Evolutionary conservation across 345 rosid genomes (phyloP).

Genomic region (Kernera saxatilis): DNA sequence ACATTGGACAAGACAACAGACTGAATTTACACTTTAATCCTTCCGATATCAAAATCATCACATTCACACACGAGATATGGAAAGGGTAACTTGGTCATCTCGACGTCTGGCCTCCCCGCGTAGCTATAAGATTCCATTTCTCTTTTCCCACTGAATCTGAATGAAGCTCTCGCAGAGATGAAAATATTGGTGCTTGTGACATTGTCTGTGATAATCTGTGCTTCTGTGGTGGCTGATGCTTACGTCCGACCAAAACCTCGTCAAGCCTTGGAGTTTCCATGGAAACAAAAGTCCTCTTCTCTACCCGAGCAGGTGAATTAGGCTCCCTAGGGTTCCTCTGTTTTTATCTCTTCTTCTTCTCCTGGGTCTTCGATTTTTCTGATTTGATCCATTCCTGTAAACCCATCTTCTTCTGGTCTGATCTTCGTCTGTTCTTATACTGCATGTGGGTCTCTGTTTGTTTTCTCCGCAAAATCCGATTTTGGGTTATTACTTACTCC

Average conservation of each 20-base stretch:
- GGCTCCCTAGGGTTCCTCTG: neutral
- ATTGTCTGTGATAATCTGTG: slow-evolving; percentile 26
- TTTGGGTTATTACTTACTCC: neutral
- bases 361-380: neutral
- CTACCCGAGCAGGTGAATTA: slow-evolving; percentile 71
- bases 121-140: neutral
- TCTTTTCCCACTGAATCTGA: slow-evolving; percentile 20
- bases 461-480: neutral
- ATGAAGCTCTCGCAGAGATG: slow-evolving; percentile 7
- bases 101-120: neutral
- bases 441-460: slow-evolving; percentile 11
- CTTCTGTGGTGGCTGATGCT: slow-evolving; percentile 40
- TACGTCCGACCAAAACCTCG: slow-evolving; percentile 81
- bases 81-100: neutral
- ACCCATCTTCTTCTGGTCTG: neutral
- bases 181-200: slow-evolving; percentile 15
- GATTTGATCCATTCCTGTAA: neutral
- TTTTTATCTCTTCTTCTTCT: neutral
- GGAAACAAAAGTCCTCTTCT: slow-evolving; percentile 45
- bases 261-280: slow-evolving; percentile 57
- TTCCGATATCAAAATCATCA: neutral
- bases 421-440: neutral
- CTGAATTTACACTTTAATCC: neutral
- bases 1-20: neutral
- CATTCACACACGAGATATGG: slow-evolving; percentile 5